Evolutionary conservation across 345 rosid species (phyloP).

Genomic region (Euphorbia lathyris): DNA sequence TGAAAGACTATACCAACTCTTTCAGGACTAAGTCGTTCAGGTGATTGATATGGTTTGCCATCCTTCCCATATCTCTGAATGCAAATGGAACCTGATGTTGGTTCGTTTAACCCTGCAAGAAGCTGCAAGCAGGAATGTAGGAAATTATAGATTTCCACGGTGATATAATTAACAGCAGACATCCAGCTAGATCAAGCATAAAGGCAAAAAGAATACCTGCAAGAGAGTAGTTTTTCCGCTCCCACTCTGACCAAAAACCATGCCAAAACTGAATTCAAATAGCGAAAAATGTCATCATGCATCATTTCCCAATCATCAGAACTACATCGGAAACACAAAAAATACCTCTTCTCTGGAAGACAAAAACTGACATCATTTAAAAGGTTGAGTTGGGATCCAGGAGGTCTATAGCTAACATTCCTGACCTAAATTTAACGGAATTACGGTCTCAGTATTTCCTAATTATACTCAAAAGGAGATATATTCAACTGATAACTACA

Average conservation of each 20-base stretch:
- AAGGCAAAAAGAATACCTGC: slow-evolving; percentile 46
- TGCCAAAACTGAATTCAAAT: slow-evolving; percentile 65
- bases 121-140: slow-evolving; percentile 41
- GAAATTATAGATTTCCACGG: neutral
- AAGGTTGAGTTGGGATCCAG: slow-evolving; percentile 72
- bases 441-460: slow-evolving; percentile 12
- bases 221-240: slow-evolving; percentile 93
- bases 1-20: slow-evolving; percentile 93
- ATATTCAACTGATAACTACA: neutral
- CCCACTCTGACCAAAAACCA: slow-evolving; percentile 94
- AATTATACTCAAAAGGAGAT: neutral
- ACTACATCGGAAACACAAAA: slow-evolving; percentile 7
- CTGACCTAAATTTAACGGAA: slow-evolving; percentile 39
- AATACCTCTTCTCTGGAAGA: slow-evolving; percentile 69
- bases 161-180: slow-evolving; percentile 2
- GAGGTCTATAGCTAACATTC: slow-evolving; percentile 73
- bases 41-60: slow-evolving; percentile 45
- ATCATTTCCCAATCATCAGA: neutral
- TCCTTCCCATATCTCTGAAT: slow-evolving; percentile 58
- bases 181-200: slow-evolving; percentile 5
- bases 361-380: slow-evolving; percentile 69
- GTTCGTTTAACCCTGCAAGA: slow-evolving; percentile 85
- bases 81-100: slow-evolving; percentile 78
- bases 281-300: neutral
- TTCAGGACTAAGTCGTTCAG: slow-evolving; percentile 51